Evolutionary conservation across 164 flowering plant species (phyloP), one percentile per base, ranked within the genome.

Genomic region (Piper betle): DNA sequence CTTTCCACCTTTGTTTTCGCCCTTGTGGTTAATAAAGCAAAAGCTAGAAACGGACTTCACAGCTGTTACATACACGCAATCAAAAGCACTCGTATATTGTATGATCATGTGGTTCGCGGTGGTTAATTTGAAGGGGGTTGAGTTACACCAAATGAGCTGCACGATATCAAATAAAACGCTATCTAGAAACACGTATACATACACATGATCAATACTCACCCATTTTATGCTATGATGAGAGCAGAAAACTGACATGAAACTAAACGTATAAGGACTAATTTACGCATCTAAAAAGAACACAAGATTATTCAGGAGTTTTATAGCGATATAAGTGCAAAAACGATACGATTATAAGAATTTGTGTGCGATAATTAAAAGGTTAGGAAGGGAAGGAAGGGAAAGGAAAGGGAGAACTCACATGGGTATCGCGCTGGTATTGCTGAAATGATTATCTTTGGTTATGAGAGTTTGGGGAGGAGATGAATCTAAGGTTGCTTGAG

Each of bases 391-490:
- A 58, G 18, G 62, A 71, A 60, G n/a, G n/a, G n/a, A n/a, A n/a
- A n/a, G n/a, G n/a, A n/a, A 60, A 65, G 76, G 70, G 76, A 70
- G 72, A 80, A 74, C 79, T 83, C 91, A 86, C 93, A 84, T 84
- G 95, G 84, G 84, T 73, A 61, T 85, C 70, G 82, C 73, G 88
- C 72, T 75, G 81, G 82, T 79, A 83, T 25, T 75, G 79, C 62
- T 78, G 85, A 73, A 67, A 67, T 77, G 80, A 84, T 88, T 77
- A 85, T 86, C 87, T 79, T 76, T 76, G 75, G 84, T 71, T 82
- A 80, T 84, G 86, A 79, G 81, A 73, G 80, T 77, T 25, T 73
- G 73, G 72, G 72, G 74, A 74, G 71, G 72, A 64, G 68, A 72
- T 72, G 75, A 73, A 70, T 69, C 72, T 66, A 48, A 63, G 71